Percentiles rank a stretch among this genome's conserved stretches.
phyloP scores from a whole-genome alignment of 2,329 filamentous ascomycete species.

The Pseudocercospora pini-densiflorae region DNA sequence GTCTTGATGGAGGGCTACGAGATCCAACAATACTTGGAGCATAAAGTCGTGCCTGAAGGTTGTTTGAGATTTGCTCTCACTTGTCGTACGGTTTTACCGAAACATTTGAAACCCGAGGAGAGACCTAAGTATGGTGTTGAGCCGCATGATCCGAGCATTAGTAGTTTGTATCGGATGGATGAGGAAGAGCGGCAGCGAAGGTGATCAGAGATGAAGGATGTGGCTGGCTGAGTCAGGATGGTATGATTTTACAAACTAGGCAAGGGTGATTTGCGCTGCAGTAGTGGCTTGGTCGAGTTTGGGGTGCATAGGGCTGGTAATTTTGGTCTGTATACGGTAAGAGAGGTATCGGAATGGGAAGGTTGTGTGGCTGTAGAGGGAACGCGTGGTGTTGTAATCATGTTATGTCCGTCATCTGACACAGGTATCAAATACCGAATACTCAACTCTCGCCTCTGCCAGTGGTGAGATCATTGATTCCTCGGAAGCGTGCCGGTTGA shows the following conservation, averaged over 20 bases:
- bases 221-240: background rate
- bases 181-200: background rate
- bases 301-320: constrained; percentile 1
- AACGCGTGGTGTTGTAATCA: background rate
- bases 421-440: background rate
- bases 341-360: background rate
- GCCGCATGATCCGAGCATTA: constrained; percentile 37
- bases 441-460: no score
- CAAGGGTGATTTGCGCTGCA: background rate
- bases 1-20: constrained; percentile 65
- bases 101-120: constrained; percentile 47
- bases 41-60: constrained; percentile 57
- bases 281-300: background rate
- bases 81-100: constrained; percentile 56
- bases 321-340: background rate
- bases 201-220: constrained; percentile 6
- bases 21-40: constrained; percentile 66
- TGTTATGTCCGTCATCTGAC: background rate
- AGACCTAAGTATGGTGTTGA: constrained; percentile 44
- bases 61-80: constrained; percentile 63
- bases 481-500: no score
- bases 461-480: no score
- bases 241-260: background rate
- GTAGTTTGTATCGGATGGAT: constrained; percentile 22
- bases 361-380: background rate